phyloP scores from a whole-genome alignment of 805 yeast genomes.

The Metschnikowia aberdeeniae region DNA sequence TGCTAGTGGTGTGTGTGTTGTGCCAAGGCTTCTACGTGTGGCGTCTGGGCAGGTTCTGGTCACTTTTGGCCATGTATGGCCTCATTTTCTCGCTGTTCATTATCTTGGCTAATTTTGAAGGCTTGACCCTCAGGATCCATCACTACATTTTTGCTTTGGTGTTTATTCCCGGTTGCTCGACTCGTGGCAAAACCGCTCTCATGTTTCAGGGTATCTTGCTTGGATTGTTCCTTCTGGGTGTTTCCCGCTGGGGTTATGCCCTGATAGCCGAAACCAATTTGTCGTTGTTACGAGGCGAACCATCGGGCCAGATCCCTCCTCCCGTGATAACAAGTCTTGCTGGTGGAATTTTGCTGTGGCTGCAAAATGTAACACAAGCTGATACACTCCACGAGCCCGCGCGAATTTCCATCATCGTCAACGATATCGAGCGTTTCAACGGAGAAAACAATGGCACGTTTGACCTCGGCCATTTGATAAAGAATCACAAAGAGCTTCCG shows the following conservation, averaged over 20 bases:
- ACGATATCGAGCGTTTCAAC: conserved; percentile 73
- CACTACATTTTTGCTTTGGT: conserved; percentile 73
- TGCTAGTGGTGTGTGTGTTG: conserved; percentile 49
- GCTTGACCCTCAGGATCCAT: conserved; percentile 73
- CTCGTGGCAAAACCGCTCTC: conserved; percentile 65
- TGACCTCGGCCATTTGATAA: conserved; percentile 25
- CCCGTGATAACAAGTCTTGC: conserved; percentile 43
- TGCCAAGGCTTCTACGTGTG: conserved; percentile 78
- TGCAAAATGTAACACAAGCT: conserved; percentile 1
- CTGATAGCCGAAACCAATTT: conserved; percentile 76
- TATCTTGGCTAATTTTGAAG: conserved; percentile 43
- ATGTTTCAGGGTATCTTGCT: conserved; percentile 79
- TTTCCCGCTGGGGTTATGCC: conserved; percentile 91
- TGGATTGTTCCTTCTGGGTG: conserved; percentile 80
- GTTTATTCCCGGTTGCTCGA: conserved; percentile 79
- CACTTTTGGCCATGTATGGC: conserved; percentile 56
- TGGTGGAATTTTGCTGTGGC: conserved; percentile 39
- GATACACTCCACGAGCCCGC: conserved; percentile 9
- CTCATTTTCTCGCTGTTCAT: conserved; percentile 40
- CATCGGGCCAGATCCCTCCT: conserved; percentile 51
- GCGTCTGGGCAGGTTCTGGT: conserved; percentile 66
- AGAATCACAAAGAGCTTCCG: conserved; percentile 20
- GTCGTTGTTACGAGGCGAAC: conserved; percentile 69
- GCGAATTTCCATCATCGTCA: conserved; percentile 63
- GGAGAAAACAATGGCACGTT: conserved; percentile 45